Conservation (phyloP, 2,329 filamentous ascomycete genomes). For the Mycogone perniciosa region DNA sequence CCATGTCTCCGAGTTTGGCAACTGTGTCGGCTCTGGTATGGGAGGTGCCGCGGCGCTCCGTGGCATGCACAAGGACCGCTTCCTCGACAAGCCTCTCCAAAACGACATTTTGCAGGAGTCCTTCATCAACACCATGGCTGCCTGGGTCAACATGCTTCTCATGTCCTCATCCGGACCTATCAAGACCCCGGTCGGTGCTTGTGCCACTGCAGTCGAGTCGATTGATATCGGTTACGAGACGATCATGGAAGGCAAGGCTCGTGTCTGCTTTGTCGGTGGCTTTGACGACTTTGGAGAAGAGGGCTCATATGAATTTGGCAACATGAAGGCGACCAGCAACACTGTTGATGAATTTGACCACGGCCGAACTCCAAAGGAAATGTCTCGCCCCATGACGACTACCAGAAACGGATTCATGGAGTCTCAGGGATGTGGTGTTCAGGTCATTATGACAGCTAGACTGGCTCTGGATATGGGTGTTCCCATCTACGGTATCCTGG, state of each 20-base stretch:
- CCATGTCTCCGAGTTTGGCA: slow-evolving; percentile 94
- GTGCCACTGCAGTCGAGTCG: slow-evolving; percentile 94
- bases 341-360: slow-evolving; percentile 94
- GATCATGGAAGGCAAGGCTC: slow-evolving; percentile 96
- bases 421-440: slow-evolving; percentile 95
- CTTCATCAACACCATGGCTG: slow-evolving; percentile 99
- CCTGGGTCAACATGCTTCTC: slow-evolving; percentile 99
- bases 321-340: slow-evolving; percentile 99
- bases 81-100: slow-evolving; percentile 92
- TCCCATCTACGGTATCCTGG: slow-evolving; percentile 91
- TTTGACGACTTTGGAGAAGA: slow-evolving; percentile 99
- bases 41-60: slow-evolving; percentile 87
- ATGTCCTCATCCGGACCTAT: slow-evolving; percentile 96
- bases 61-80: slow-evolving; percentile 98
- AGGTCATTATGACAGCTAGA: slow-evolving; percentile 96
- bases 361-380: slow-evolving; percentile 89
- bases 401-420: slow-evolving; percentile 99
- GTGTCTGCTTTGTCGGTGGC: slow-evolving; percentile 94
- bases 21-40: slow-evolving; percentile 97
- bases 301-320: slow-evolving; percentile 98
- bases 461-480: slow-evolving; percentile 98
- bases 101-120: slow-evolving; percentile 99
- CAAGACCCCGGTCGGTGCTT: slow-evolving; percentile 97
- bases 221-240: slow-evolving; percentile 97
- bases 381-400: slow-evolving; percentile 96